Evolutionary conservation across 2,329 filamentous ascomycete species (phyloP).

Genomic region (Venturia effusa): DNA sequence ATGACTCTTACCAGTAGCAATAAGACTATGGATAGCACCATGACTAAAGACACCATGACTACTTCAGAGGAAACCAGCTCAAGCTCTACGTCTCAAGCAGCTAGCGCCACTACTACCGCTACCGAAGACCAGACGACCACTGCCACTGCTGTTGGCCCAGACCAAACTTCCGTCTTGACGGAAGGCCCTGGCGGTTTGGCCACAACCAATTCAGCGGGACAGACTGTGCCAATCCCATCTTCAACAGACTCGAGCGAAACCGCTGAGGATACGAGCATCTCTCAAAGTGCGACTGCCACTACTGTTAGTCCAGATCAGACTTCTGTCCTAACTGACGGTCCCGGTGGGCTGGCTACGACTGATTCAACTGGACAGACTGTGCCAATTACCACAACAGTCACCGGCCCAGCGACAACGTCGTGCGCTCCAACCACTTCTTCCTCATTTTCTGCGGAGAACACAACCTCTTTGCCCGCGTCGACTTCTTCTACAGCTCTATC

Average conservation of each 20-base stretch:
- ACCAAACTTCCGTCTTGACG: too few species aligned
- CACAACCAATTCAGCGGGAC: too few species aligned
- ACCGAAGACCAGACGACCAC: not conserved
- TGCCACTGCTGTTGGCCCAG: not conserved
- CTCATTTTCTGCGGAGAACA: too few species aligned
- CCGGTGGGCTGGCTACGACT: not conserved
- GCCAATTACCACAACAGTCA: not conserved
- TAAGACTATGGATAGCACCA: not conserved
- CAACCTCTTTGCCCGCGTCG: too few species aligned
- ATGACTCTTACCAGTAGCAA: not conserved
- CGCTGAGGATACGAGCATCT: not conserved
- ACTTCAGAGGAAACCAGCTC: not conserved
- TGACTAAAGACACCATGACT: not conserved
- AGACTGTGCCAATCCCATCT: not conserved
- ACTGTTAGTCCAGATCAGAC: not conserved
- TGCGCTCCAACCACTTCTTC: too few species aligned
- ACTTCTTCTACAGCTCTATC: too few species aligned
- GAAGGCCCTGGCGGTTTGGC: too few species aligned
- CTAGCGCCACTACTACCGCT: too few species aligned
- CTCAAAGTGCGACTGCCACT: not conserved
- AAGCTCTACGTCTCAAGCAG: too few species aligned
- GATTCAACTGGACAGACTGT: not conserved
- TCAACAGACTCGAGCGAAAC: not conserved
- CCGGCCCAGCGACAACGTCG: not conserved
- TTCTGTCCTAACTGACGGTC: not conserved